Base-by-base conservation (phyloP, 2,329 filamentous ascomycete genomes). In the Diatrype stigma region DNA sequence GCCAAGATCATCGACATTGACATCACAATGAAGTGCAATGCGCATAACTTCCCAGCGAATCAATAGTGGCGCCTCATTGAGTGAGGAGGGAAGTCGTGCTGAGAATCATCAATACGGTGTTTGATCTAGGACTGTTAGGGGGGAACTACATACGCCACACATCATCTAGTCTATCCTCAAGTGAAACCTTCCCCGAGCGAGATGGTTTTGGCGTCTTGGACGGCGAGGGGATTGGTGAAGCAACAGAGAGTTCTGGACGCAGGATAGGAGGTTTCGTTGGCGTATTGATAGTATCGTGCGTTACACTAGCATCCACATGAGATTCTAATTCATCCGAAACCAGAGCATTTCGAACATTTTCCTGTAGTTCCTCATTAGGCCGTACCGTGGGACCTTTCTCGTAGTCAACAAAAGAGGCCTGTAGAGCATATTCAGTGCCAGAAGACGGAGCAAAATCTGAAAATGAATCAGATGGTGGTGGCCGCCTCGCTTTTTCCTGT, bases 1-100 rank as follows among this genome's bases (percentile, higher is more conserved):
- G 0, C 66, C 56, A 8, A 71, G 57, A 2, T 68, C 56, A 2
- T 66, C 58, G 2, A 75, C 57, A 26, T 74, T 64, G 2, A 79
- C 68, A 0, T 61, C 62, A 51, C 78, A 81, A 38, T 77, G 68
- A 0, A 74, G 56, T 0, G 75, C 73, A 17, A 76, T 70, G 11
- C 80, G 71, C 0, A 73, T 71, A 0, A 80, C 60, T 51, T 83
- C 80, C 80, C 79, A 83, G 3, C 73, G 58, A 5, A 82, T 67
- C 2, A 72, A 70, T 2, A 82, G 65, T 0, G 79, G 77, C 0
- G 76, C 78, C 1, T 66, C 47, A 3, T 70, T 67, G 3, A 80
- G 63, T 48, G 68, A 69, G 0, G 53, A 47, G 0, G 76, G 74
- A 7, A 75, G 69, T 17, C 45, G 38, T 51, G 62, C 63, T 67